Conservation (phyloP, 2,329 filamentous ascomycete genomes). For the Aspergillus quadricinctus region DNA sequence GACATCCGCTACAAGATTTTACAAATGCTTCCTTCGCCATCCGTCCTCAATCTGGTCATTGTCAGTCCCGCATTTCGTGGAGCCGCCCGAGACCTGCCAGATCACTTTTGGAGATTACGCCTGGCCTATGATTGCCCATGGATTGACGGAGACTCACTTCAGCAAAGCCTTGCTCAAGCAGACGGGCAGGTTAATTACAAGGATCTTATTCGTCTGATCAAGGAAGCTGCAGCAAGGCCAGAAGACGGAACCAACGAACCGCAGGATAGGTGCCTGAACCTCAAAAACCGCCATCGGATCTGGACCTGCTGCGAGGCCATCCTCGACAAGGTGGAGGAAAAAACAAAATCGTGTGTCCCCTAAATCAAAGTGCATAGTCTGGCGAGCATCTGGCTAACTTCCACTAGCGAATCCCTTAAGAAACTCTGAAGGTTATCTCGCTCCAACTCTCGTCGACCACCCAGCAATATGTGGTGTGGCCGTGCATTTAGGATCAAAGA, state of each 20-base stretch:
- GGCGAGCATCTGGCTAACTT: not conserved
- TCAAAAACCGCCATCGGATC: slow-evolving; percentile 4
- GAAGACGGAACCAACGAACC: not conserved
- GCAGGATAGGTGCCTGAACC: not conserved
- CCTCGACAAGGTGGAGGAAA: slow-evolving; percentile 7
- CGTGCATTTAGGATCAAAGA: not conserved
- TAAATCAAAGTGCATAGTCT: not conserved
- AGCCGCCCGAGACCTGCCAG: not conserved
- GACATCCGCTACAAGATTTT: slow-evolving; percentile 3
- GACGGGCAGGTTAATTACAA: not conserved
- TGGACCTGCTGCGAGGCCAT: slow-evolving; percentile 5
- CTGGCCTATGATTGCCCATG: not conserved
- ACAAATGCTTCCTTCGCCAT: not conserved
- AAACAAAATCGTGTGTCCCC: not conserved
- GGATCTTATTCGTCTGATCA: not conserved
- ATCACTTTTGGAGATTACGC: slow-evolving; percentile 1
- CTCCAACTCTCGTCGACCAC: not conserved
- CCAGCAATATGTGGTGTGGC: not conserved
- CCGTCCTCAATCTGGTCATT: not conserved
- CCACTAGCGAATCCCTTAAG: not conserved
- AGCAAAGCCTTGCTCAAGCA: not conserved
- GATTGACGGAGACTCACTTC: not conserved
- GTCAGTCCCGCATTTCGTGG: slow-evolving; percentile 1
- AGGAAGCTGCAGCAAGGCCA: not conserved
- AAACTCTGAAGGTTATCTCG: not conserved